Evolutionary conservation across 2,329 filamentous ascomycete species (phyloP).

Genomic region (Exophiala alcalophila): DNA sequence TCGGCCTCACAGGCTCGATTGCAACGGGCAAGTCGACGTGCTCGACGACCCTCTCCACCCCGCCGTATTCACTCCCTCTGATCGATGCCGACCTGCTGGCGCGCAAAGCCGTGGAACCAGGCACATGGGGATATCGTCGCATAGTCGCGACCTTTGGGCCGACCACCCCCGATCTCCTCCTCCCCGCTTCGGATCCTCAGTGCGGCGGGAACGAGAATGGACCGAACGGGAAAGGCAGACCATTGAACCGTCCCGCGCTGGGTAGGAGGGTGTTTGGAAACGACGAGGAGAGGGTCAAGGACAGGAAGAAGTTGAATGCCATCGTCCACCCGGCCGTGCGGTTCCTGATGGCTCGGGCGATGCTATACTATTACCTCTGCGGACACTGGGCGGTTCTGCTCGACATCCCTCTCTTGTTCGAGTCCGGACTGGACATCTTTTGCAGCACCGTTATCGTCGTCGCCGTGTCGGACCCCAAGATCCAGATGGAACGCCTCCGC

Average conservation of each 20-base stretch:
- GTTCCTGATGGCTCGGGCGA: conserved; percentile 71
- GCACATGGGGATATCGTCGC: conserved; percentile 75
- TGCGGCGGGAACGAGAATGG: conserved; percentile 30
- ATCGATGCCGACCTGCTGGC: conserved; percentile 93
- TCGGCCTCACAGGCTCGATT: conserved; percentile 94
- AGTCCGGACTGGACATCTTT: conserved; percentile 78
- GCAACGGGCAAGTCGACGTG: conserved; percentile 98
- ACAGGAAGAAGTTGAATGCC: conserved; percentile 74
- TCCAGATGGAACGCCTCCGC: conserved; percentile 78
- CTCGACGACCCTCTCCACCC: conserved; percentile 72
- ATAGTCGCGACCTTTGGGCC: conserved; percentile 80
- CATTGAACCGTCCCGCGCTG: conserved; percentile 81
- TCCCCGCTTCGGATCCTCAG: conserved; percentile 51
- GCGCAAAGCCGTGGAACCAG: conserved; percentile 90
- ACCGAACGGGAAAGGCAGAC: conserved; percentile 57
- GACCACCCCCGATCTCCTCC: conserved; percentile 80
- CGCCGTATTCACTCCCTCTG: conserved; percentile 82
- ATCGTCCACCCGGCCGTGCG: conserved; percentile 93
- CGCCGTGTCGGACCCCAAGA: conserved; percentile 71
- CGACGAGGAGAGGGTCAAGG: conserved; percentile 64
- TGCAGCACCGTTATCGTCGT: conserved; percentile 87
- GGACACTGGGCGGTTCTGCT: conserved; percentile 88
- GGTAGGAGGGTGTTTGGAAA: conserved; percentile 84
- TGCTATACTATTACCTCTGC: conserved; percentile 68
- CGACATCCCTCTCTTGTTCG: conserved; percentile 89